Conservation (phyloP, 495 filamentous ascomycete species). For the Cercophora sp. region DNA sequence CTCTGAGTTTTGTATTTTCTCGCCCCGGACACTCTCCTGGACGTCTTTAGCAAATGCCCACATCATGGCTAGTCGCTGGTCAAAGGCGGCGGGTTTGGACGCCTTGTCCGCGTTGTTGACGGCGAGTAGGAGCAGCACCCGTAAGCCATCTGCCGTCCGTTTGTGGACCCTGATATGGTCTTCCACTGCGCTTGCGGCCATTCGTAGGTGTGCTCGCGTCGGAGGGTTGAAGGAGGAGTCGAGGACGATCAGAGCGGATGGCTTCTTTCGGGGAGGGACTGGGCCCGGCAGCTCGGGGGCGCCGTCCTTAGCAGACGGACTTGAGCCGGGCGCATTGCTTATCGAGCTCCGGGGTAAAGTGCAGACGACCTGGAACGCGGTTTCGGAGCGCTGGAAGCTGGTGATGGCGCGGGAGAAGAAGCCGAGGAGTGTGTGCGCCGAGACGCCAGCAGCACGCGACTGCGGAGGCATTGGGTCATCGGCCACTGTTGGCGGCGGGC, state of each 20-base stretch:
- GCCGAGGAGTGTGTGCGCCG: conserved; percentile 24
- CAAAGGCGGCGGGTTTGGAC: conserved; percentile 74
- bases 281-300: conserved; percentile 8
- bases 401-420: conserved; percentile 50
- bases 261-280: conserved; percentile 21
- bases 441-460: conserved; percentile 1
- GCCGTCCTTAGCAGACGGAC: neutral
- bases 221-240: conserved; percentile 97
- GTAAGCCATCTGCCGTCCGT: conserved; percentile 23
- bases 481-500: neutral
- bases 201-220: conserved; percentile 73
- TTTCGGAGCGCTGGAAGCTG: conserved; percentile 52
- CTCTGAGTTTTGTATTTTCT: conserved; percentile 14
- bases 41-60: conserved; percentile 69
- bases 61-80: conserved; percentile 85
- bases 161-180: conserved; percentile 25
- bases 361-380: conserved; percentile 56
- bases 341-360: conserved; percentile 34
- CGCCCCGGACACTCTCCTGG: conserved; percentile 8
- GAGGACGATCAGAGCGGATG: conserved; percentile 65
- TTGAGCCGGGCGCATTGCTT: neutral
- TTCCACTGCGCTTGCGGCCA: conserved; percentile 64
- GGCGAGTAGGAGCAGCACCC: conserved; percentile 76
- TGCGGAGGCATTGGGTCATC: conserved; percentile 23
- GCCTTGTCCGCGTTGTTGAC: conserved; percentile 94